Base-by-base conservation (phyloP, 176 grass and related monocot species). In the Poa annua region DNA sequence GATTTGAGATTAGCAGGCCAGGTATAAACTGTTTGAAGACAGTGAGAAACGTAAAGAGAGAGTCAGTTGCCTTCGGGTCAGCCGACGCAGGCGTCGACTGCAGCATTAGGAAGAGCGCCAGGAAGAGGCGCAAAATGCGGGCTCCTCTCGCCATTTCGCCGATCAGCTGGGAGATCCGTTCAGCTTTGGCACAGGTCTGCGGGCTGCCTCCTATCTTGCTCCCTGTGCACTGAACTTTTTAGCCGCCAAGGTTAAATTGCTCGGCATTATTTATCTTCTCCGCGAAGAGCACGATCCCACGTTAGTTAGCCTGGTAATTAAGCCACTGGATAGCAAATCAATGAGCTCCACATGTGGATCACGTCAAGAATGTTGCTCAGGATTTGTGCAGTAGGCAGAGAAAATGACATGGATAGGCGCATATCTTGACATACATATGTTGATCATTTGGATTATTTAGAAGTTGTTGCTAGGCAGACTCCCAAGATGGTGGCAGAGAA, bases 231-330 rank as follows among this genome's bases (percentile, higher is more conserved):
- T 8, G 3, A 11, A 32, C 73, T 79, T 83, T 84, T 74, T 88
- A 88, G 35, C 41, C 56, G 35, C 15, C 66, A 14, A 83, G 36
- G 75, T 84, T 81, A 83, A 79, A 65, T 38, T 32, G 13, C 76
- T 21, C 21, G 0, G 35, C 15, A 44, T 29, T 20, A 8, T 19
- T 26, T 81, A 57, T 69, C 7, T 76, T 76, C 32, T 16, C 10
- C 17, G 39, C n/a, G 26, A 51, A 53, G 72, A 82, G 80, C 80
- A 78, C 32, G 16, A 13, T 3, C 17, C 2, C 73, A 52, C n/a
- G 64, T 77, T 83, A 17, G 50, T 26, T 32, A 57, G 35, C 42
- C 62, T 77, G 80, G 32, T 24, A 83, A 48, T 7, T 11, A 45
- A 49, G 4, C 7, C 65, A 49, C 15, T 34, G 45, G 17, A 6